Percentiles rank a stretch among this genome's conserved stretches.
Conservation (phyloP, 352 stramenopile species). For the Hyaloperonospora arabidopsidis region DNA sequence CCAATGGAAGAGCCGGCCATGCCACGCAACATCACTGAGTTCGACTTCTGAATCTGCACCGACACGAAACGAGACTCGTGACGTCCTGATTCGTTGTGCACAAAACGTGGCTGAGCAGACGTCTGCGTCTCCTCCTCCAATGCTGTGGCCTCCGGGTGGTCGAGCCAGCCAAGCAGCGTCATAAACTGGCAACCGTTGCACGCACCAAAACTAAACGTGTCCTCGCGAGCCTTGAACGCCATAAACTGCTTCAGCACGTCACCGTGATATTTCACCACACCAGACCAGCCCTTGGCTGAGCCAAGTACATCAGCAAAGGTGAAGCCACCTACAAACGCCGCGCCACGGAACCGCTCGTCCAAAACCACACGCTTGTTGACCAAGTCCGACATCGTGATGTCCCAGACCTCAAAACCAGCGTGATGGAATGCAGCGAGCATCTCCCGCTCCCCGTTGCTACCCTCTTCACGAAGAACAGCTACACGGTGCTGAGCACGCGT, state of each 20-base stretch:
- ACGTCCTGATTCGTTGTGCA: constrained; percentile 94
- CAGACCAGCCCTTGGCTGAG: constrained; percentile 97
- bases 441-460: constrained; percentile 98
- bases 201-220: constrained; percentile 98
- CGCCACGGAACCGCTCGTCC: constrained; percentile 91
- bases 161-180: constrained; percentile 96
- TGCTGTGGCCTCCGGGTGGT: constrained; percentile 43
- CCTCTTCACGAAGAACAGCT: constrained; percentile 95
- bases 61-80: constrained; percentile 97
- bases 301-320: constrained; percentile 98
- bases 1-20: constrained; percentile 96
- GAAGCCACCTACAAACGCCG: constrained; percentile 99
- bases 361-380: constrained; percentile 87
- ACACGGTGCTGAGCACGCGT: constrained; percentile 89
- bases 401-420: constrained; percentile 97
- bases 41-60: constrained; percentile 92
- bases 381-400: constrained; percentile 96
- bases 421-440: constrained; percentile 97
- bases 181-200: constrained; percentile 99
- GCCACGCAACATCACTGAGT: constrained; percentile 94
- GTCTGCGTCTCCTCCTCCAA: constrained; percentile 48
- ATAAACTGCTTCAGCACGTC: constrained; percentile 95
- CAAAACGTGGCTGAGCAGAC: constrained; percentile 87
- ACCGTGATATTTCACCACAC: constrained; percentile 95
- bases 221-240: constrained; percentile 89